Evolutionary conservation across 805 yeast species (phyloP).

Genomic region (Spathaspora gorwiae): DNA sequence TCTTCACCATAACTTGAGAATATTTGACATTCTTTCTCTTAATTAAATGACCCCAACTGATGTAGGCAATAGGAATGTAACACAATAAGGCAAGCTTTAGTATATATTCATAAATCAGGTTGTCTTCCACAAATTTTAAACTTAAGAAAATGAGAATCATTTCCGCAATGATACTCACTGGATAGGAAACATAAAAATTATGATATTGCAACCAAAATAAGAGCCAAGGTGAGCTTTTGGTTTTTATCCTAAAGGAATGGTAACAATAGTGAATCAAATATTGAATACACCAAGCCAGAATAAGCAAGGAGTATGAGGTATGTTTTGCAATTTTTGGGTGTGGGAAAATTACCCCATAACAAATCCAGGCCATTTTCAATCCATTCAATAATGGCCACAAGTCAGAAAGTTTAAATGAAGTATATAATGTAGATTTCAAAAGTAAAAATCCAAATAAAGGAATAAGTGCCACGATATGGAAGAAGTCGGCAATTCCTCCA

Average conservation of each 20-base stretch:
- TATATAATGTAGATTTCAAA: constrained; percentile 12
- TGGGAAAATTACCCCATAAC: constrained; percentile 39
- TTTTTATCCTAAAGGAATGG: constrained; percentile 31
- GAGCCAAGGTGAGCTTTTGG: constrained; percentile 30
- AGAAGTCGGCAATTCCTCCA: constrained; percentile 69
- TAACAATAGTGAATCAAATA: constrained; percentile 30
- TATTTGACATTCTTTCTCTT: constrained; percentile 17
- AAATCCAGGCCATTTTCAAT: constrained; percentile 31
- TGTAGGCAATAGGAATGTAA: constrained; percentile 35
- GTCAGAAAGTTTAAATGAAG: constrained; percentile 9
- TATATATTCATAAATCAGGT: constrained; percentile 20
- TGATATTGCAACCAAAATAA: constrained; percentile 35
- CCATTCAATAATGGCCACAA: constrained; percentile 28
- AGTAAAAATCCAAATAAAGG: constrained; percentile 26
- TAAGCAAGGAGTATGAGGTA: constrained; percentile 35
- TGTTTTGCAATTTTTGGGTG: constrained; percentile 41
- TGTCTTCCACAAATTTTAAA: constrained; percentile 25
- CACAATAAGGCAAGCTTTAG: constrained; percentile 22
- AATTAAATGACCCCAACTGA: constrained; percentile 28
- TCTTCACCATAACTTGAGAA: constrained; percentile 16
- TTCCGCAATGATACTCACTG: constrained; percentile 29
- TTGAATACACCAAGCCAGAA: constrained; percentile 32
- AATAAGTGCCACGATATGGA: constrained; percentile 36
- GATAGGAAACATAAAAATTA: constrained; percentile 31
- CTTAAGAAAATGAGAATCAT: constrained; percentile 32